phyloP scores from a whole-genome alignment of 2,329 filamentous ascomycete species.

The Decorospora gaudefroyi region DNA sequence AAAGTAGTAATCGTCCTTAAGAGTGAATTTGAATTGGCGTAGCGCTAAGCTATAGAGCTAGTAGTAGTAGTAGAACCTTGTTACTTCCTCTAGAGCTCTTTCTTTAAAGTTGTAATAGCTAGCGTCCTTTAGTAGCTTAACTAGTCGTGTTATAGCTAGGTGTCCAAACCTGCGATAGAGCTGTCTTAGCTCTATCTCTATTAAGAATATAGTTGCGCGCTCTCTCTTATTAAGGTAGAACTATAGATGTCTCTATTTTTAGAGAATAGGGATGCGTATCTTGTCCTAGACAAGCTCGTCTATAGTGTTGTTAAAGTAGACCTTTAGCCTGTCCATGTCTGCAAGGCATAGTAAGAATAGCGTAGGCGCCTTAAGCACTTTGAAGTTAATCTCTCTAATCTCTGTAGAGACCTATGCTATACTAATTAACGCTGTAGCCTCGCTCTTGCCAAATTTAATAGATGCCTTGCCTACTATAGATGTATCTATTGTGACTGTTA shows the following conservation, averaged over 20 bases:
- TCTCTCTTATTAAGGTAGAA: background rate
- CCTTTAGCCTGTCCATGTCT: background rate
- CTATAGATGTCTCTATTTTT: background rate
- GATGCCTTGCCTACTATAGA: background rate
- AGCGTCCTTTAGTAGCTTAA: background rate
- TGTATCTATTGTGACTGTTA: background rate
- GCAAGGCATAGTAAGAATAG: background rate
- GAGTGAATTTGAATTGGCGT: background rate
- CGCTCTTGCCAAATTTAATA: background rate
- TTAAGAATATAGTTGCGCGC: background rate
- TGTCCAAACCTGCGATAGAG: background rate
- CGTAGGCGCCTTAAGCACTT: background rate
- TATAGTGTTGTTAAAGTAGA: conserved; percentile 1
- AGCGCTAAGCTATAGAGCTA: background rate
- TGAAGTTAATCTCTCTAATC: background rate
- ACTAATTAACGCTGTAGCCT: background rate
- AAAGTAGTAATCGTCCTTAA: background rate
- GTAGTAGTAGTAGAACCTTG: background rate
- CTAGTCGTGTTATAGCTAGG: background rate
- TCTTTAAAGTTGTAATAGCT: background rate
- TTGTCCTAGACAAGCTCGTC: background rate
- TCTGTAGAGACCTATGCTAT: background rate
- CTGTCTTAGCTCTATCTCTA: background rate
- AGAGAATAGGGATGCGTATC: background rate
- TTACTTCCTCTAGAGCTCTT: background rate